phyloP scores from a whole-genome alignment of 108 stramenopile genomes.

The Hondaea fermentalgiana region DNA sequence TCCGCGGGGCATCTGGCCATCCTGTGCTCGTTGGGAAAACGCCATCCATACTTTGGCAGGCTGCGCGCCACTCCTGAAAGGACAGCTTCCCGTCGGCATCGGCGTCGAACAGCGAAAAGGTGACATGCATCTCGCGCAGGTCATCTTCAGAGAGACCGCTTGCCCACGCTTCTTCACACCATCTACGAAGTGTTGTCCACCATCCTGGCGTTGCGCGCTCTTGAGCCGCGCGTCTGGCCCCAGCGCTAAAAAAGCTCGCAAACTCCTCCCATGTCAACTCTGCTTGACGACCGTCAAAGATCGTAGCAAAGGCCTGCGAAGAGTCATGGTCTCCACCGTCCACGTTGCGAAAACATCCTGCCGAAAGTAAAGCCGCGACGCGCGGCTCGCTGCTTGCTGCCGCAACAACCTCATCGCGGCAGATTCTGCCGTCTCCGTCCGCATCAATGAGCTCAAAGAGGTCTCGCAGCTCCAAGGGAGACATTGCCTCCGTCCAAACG shows the following conservation, averaged over 20 bases:
- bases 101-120: neutral
- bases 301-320: neutral
- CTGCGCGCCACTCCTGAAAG: neutral
- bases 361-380: neutral
- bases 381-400: neutral
- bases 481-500: neutral
- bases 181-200: neutral
- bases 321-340: neutral
- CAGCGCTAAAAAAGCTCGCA: neutral
- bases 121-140: neutral
- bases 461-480: neutral
- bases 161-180: neutral
- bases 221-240: neutral
- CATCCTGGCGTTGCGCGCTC: neutral
- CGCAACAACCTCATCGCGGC: neutral
- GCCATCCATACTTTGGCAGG: neutral
- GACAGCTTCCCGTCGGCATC: neutral
- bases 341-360: neutral
- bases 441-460: slow-evolving; percentile 4
- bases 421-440: neutral
- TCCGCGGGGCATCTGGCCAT: neutral
- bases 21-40: neutral
- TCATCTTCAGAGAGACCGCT: neutral
- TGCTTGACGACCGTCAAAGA: neutral
- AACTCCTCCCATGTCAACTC: neutral